Percentiles rank a stretch among this genome's conserved stretches.
phyloP scores from a whole-genome alignment of 2,329 filamentous ascomycete species.

The Gnomoniopsis smithogilvyi region DNA sequence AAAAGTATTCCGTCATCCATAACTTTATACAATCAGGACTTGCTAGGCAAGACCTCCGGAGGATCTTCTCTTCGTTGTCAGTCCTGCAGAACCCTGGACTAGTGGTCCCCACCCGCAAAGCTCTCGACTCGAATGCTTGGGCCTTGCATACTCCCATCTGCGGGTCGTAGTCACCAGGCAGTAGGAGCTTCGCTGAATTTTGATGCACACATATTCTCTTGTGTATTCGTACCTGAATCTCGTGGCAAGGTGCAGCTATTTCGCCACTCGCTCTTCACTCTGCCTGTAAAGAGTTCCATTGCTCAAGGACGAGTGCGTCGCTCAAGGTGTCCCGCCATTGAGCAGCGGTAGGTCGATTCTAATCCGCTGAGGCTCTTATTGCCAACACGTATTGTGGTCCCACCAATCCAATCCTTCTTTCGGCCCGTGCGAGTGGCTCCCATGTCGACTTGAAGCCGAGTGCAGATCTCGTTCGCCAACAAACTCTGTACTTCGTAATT shows the following conservation, averaged over 20 bases:
- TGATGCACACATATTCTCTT: not conserved
- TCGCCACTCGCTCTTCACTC: not conserved
- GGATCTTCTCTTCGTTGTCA: conserved; percentile 1
- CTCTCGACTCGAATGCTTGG: not conserved
- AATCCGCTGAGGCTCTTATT: not conserved
- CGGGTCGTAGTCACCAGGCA: conserved; percentile 1
- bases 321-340: not conserved
- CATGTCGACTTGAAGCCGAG: not conserved
- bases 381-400: conserved; percentile 1
- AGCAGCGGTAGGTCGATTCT: not conserved
- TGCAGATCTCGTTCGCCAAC: conserved; percentile 1
- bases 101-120: conserved; percentile 9
- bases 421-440: conserved; percentile 1
- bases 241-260: not conserved
- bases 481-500: conserved; percentile 4
- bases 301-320: not conserved
- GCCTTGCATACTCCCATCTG: conserved; percentile 6
- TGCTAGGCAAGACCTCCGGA: not conserved
- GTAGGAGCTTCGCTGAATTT: not conserved
- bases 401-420: not conserved
- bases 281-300: not conserved
- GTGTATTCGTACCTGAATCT: conserved; percentile 1
- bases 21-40: not conserved
- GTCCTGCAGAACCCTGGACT: conserved; percentile 6
- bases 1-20: conserved; percentile 10